phyloP scores from a whole-genome alignment of 176 grass and related monocot genomes.

The Musa acuminata region DNA sequence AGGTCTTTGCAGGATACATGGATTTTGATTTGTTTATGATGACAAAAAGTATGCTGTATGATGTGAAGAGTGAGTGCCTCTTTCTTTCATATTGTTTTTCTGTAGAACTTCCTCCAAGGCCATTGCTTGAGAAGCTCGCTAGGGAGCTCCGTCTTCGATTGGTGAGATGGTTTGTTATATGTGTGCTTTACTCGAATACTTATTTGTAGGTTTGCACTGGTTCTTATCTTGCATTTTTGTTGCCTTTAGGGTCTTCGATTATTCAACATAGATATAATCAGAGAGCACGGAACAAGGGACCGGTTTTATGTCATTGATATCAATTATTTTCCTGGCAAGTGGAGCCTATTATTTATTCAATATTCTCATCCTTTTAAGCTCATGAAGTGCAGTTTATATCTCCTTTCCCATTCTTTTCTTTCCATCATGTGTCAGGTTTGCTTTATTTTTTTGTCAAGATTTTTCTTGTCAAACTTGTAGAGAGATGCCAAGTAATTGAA shows the following conservation, averaged over 20 bases:
- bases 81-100: not conserved
- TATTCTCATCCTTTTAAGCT: not conserved
- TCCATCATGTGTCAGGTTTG: not conserved
- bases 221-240: not conserved
- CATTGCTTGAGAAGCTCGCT: constrained; percentile 67
- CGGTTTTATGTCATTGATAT: constrained; percentile 98
- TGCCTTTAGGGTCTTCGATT: constrained; percentile 70
- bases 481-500: too few relatives aligned
- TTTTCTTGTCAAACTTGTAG: too few relatives aligned
- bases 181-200: not conserved
- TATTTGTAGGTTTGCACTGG: not conserved
- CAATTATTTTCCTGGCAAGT: constrained; percentile 95
- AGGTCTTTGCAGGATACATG: constrained; percentile 1
- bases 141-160: constrained; percentile 61
- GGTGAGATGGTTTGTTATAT: constrained; percentile 33
- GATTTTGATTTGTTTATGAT: constrained; percentile 2
- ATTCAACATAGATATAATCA: constrained; percentile 97
- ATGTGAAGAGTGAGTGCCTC: not conserved
- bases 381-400: not conserved
- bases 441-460: too few relatives aligned
- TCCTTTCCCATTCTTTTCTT: not conserved
- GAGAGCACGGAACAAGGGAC: constrained; percentile 71
- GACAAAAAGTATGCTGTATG: not conserved
- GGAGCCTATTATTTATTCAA: not conserved
- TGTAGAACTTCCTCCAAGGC: constrained; percentile 80